Evolutionary conservation across 306 rosid species (phyloP), one percentile per base, ranked within the genome.

Genomic region (Cucurbita argyrosperma): DNA sequence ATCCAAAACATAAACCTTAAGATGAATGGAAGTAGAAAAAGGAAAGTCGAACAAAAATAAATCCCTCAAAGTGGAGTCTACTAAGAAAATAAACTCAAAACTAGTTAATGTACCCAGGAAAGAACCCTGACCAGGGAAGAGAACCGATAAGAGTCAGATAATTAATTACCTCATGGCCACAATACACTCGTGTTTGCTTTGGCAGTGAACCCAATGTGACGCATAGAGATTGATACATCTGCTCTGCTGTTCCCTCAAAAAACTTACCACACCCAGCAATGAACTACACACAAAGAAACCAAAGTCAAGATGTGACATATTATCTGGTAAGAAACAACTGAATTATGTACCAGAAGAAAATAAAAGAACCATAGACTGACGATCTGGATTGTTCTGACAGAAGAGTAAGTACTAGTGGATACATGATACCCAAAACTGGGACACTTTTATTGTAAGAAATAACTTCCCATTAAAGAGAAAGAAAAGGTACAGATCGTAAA

Each of bases 241-340:
- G 96, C 71, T 92, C 98, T 16, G 96, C 93, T 35, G 96, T 92
- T 84, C 98, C 98, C 82, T 90, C 98, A 53, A 90, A 90, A 79
- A 92, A 88, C 76, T 82, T 92, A 54, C 98, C 98, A 40, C 96
- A 90, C 51, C 96, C 84, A 70, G 96, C 96, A 78, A 92, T 56
- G 55, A 92, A 92, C 96, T 92, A 86, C 72, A 86, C 72, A 79
- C 13, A 58, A 71, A 72, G 30, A 76, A 80, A 65, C 71, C 51
- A 21, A 23, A 78, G 67, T 55, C 9, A 49, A 13, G 57, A 23
- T 15, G 35, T 40, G 61, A 50, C 5, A 15, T 8, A 37, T 18
- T n/a, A 51, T 39, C 12, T 10, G 38, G 3, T 19, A 71, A 53
- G 21, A 35, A 30, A 72, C 37, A n/a, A 13, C 74, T 12, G 73